phyloP scores from a whole-genome alignment of 1,139 yeast genomes.

The Scheffersomyces parashehatae region DNA sequence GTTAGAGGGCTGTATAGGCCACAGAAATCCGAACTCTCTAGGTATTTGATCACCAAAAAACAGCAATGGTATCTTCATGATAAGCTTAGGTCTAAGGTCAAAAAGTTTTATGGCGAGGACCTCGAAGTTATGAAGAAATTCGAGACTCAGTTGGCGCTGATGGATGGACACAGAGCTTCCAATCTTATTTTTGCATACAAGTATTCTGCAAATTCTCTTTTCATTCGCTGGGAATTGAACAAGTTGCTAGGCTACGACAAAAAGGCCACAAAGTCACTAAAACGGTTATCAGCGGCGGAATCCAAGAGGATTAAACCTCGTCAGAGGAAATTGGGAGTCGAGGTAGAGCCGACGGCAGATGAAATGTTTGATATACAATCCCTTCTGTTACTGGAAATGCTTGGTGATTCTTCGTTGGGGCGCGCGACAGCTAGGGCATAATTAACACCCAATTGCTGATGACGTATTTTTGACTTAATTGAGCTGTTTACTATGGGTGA shows the following conservation, averaged over 20 bases:
- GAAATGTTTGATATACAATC: no score
- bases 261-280: slow-evolving; percentile 1
- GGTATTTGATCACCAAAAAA: no score
- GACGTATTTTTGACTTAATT: no score
- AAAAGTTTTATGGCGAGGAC: neutral
- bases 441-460: no score
- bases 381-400: no score
- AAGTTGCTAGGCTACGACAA: slow-evolving; percentile 27
- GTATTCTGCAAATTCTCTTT: slow-evolving; percentile 25
- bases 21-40: no score
- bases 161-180: slow-evolving; percentile 40
- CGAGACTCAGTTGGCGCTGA: slow-evolving; percentile 13
- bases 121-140: slow-evolving; percentile 18
- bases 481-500: no score
- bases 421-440: no score
- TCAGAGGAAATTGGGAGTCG: no score
- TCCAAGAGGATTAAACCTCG: neutral
- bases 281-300: neutral
- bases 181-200: slow-evolving; percentile 47
- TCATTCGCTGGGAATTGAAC: slow-evolving; percentile 34
- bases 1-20: no score
- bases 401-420: no score
- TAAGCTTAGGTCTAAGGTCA: neutral
- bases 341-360: no score
- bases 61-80: neutral